Conservation (phyloP, 228 moss, liverwort and hornwort species). For the Sphagnum fallax region DNA sequence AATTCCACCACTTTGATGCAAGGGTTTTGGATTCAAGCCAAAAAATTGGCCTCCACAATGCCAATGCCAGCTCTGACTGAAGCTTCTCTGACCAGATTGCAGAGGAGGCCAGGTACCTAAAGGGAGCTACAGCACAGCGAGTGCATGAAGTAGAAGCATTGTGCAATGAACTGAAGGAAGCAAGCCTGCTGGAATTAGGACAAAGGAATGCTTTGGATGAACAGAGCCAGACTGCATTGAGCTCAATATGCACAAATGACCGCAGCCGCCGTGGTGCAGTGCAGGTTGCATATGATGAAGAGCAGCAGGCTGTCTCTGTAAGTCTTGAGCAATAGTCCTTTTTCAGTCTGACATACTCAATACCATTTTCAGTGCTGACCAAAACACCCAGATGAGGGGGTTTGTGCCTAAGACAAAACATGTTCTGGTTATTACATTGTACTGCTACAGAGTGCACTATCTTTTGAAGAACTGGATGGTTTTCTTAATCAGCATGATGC, state of each 20-base stretch:
- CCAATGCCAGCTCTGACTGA: neutral
- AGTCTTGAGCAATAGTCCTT: constrained; percentile 6
- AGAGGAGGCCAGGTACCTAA: constrained; percentile 71
- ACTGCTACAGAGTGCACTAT: no score
- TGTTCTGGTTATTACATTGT: no score
- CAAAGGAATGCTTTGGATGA: constrained; percentile 62
- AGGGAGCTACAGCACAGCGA: constrained; percentile 44
- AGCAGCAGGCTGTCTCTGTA: constrained; percentile 71
- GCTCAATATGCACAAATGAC: constrained; percentile 53
- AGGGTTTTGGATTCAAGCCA: no score
- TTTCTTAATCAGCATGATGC: no score
- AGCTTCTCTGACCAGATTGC: constrained; percentile 29
- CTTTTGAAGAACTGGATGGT: no score
- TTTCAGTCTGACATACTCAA: no score
- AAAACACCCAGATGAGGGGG: no score
- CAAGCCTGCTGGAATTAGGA: constrained; percentile 38
- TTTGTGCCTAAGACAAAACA: no score
- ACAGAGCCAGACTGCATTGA: constrained; percentile 45
- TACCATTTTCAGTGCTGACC: no score
- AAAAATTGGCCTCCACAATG: no score
- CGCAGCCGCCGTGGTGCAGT: constrained; percentile 51
- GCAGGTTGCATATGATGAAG: constrained; percentile 74
- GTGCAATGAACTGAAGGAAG: constrained; percentile 46
- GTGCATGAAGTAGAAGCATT: constrained; percentile 60
- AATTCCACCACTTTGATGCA: no score